Percentiles rank a stretch among this genome's conserved stretches.
These are phyloP conservation scores for Chalaropsis thielavioides DNA, from an alignment of 2,329 filamentous ascomycete species.

Conservation along the genomic window DNA sequence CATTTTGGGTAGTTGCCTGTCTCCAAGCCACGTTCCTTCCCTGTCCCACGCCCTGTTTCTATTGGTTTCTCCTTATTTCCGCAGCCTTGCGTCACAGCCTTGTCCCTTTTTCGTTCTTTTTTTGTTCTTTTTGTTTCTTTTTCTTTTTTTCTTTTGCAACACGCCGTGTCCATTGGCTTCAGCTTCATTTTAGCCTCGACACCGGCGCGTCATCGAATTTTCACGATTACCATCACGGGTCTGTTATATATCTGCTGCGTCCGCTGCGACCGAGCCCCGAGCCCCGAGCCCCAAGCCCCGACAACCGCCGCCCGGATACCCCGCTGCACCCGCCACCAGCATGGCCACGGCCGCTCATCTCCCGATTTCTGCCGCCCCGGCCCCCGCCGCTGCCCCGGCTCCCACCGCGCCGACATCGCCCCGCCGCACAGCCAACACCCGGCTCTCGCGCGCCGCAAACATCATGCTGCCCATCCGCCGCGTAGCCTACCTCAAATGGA, in stretches of 20 bases:
- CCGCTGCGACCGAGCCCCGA: neutral
- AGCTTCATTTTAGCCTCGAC: neutral
- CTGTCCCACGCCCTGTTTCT: neutral
- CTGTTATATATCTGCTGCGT: neutral
- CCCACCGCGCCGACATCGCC: neutral
- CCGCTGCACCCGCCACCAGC: neutral
- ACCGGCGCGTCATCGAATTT: neutral
- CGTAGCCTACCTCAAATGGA: constrained; percentile 14
- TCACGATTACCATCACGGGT: too few relatives aligned
- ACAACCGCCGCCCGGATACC: neutral
- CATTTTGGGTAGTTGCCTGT: neutral
- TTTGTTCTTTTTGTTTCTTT: neutral
- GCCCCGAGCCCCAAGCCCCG: neutral
- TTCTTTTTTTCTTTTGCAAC: neutral
- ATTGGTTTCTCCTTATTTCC: neutral
- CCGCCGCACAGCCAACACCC: neutral
- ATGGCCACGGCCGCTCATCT: constrained; percentile 10
- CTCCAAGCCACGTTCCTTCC: neutral
- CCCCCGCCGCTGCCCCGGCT: neutral
- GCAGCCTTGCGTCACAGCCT: constrained; percentile 10
- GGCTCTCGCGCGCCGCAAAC: neutral
- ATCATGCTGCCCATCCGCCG: constrained; percentile 13
- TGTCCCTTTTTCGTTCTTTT: neutral
- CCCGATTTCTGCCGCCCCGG: neutral
- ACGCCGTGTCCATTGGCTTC: too few relatives aligned